phyloP scores from a whole-genome alignment of 192 early-diverging fungal genomes.

The Coemansia pectinata region DNA sequence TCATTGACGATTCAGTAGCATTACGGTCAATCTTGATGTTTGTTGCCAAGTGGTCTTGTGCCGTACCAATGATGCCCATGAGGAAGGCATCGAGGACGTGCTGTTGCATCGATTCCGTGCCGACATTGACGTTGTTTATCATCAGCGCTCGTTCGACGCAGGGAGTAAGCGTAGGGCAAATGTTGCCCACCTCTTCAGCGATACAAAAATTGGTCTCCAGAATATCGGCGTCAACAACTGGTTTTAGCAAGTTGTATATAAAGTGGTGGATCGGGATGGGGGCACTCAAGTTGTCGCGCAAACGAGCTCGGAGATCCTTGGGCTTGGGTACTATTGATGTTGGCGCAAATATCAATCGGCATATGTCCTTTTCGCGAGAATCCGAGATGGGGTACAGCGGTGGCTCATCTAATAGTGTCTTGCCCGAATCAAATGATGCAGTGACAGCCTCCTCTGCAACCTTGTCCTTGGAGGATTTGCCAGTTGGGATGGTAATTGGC shows the following conservation, averaged over 20 bases:
- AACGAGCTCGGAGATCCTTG: neutral
- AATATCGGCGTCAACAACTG: slow-evolving; percentile 8
- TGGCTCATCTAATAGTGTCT: slow-evolving; percentile 1
- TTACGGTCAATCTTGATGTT: slow-evolving; percentile 40
- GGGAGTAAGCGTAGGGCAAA: slow-evolving; percentile 38
- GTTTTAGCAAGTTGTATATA: slow-evolving; percentile 18
- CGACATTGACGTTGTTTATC: slow-evolving; percentile 18
- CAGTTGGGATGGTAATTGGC: neutral
- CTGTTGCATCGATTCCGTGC: slow-evolving; percentile 52
- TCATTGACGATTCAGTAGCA: slow-evolving; percentile 39
- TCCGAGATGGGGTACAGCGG: slow-evolving; percentile 1
- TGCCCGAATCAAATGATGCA: slow-evolving; percentile 21
- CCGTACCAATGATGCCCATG: slow-evolving; percentile 38
- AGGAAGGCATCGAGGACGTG: slow-evolving; percentile 41
- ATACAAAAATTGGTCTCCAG: slow-evolving; percentile 26
- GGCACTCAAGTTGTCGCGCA: slow-evolving; percentile 7
- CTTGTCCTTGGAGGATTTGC: neutral
- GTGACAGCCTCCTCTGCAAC: neutral
- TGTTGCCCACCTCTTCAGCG: slow-evolving; percentile 44
- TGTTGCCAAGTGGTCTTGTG: slow-evolving; percentile 23
- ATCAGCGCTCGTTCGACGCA: slow-evolving; percentile 33
- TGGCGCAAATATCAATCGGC: slow-evolving; percentile 22
- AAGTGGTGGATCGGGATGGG: slow-evolving; percentile 40
- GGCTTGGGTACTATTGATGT: slow-evolving; percentile 10
- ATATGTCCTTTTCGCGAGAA: slow-evolving; percentile 27